Base-by-base conservation (phyloP, 371 early-diverging fungal species). In the Apophysomyces sp. region DNA sequence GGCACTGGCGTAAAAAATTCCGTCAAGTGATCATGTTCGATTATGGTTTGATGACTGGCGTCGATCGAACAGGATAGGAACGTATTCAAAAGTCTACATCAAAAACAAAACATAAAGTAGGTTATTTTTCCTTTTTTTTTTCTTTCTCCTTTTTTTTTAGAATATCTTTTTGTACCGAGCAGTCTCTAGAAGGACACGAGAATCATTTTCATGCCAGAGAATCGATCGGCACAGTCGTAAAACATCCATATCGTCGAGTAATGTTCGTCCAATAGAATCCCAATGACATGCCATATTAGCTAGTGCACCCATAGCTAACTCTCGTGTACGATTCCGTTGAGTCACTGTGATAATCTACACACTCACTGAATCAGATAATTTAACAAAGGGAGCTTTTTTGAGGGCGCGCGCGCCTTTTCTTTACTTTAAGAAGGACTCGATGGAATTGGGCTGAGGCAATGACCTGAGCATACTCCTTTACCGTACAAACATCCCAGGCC, bases 241-340 rank as follows among this genome's bases (percentile, higher is more conserved):
- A 5, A 77, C 44, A 59, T 80, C 80, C 69, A 68, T 69, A 44
- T 80, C 77, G 26, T 73, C 56, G 0, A 69, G 29, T 18, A 77
- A 44, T 32, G 49, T 51, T 31, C 70, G 57, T 1, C 71, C 67
- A 26, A 74, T 59, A 31, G 30, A 31, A 11, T 72, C 71, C 72
- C 74, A 74, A 55, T 80, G 77, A 57, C 68, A 72, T 15, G 80
- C 74, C 52, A 80, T 57, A 36, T 74, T 80, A 0, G 80, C 80
- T 12, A 80, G 52, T 37, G 71, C 64, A 6, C 80, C 80, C 63
- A 80, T 58, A 0, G 73, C 69, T 34, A 80, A 21, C 53, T 80
- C 80, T 60, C 77, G 68, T 30, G 77, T 73, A 49, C 80, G 63
- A 8, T 61, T 44, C 52, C 80, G 59, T 40, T 52, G 30, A 15